Conservation (phyloP, 441 rosid species). For the Eugenia klotzschiana region DNA sequence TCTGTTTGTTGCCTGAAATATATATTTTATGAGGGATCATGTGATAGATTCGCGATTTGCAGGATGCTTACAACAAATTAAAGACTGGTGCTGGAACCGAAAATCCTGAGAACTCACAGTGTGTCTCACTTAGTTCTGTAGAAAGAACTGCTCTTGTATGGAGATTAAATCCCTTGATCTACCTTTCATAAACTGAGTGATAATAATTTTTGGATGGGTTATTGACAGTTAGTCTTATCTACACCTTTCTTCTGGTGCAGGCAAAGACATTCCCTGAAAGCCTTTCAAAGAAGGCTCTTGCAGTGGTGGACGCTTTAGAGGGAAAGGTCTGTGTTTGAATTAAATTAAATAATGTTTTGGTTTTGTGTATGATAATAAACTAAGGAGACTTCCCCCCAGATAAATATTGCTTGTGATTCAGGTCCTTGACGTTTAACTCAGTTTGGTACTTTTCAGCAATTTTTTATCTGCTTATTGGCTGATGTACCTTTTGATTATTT, state of each 20-base stretch:
- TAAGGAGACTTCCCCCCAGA: background rate
- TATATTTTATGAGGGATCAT: background rate
- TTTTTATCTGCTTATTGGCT: background rate
- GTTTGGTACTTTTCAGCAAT: background rate
- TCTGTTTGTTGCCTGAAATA: background rate
- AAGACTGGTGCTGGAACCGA: constrained; percentile 65
- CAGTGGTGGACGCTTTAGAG: constrained; percentile 65
- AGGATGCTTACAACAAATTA: constrained; percentile 73
- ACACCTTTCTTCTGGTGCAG: constrained; percentile 20
- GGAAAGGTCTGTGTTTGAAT: constrained; percentile 55
- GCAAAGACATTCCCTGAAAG: constrained; percentile 67
- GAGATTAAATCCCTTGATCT: background rate
- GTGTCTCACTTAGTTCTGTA: constrained; percentile 30
- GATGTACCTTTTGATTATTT: background rate
- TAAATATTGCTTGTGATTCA: background rate
- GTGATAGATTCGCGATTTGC: constrained; percentile 11
- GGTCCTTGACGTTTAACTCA: background rate
- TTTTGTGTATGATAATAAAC: background rate
- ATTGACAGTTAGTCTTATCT: background rate
- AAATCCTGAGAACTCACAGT: constrained; percentile 43
- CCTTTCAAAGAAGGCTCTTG: constrained; percentile 61
- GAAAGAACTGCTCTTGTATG: constrained; percentile 69
- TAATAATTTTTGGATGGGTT: background rate
- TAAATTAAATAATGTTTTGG: background rate
- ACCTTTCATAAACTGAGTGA: background rate